Evolutionary conservation across 805 yeast species (phyloP).

Genomic region (Sugiyamaella qingdaonensis): DNA sequence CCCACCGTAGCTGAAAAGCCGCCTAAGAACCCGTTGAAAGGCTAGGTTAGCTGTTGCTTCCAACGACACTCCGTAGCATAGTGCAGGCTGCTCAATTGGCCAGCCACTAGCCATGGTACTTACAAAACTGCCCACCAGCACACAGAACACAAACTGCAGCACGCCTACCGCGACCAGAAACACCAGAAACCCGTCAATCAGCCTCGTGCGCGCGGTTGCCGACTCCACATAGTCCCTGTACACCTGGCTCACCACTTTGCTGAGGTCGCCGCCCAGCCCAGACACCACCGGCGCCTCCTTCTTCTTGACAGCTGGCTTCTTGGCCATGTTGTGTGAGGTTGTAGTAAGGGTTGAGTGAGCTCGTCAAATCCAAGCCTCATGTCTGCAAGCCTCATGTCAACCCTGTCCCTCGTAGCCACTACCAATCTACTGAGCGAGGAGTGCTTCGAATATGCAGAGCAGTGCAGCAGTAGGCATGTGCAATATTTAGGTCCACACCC

Average conservation of each 20-base stretch:
- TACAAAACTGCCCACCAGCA: constrained; percentile 70
- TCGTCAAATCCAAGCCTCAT: neutral
- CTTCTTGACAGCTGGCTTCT: constrained; percentile 12
- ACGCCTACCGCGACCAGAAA: constrained; percentile 72
- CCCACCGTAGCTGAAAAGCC: constrained; percentile 93
- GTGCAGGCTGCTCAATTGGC: neutral
- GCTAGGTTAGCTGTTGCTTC: constrained; percentile 36
- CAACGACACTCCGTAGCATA: neutral
- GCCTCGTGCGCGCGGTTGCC: constrained; percentile 37
- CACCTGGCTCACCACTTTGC: constrained; percentile 16
- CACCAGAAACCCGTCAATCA: constrained; percentile 73
- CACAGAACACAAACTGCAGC: constrained; percentile 72
- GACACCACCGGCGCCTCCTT: constrained; percentile 4
- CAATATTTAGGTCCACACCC: too few relatives aligned
- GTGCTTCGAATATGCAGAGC: neutral
- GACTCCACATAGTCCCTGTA: constrained; percentile 24
- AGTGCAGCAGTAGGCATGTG: neutral
- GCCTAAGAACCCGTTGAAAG: constrained; percentile 93
- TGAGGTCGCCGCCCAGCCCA: constrained; percentile 11
- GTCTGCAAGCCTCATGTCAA: neutral
- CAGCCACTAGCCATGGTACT: constrained; percentile 17
- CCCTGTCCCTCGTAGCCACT: too few relatives aligned
- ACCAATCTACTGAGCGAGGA: too few relatives aligned
- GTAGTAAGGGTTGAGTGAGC: neutral
- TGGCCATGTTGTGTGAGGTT: constrained; percentile 6